Percentiles rank a stretch among this genome's conserved stretches.
Conservation (phyloP, 2,329 filamentous ascomycete genomes). For the Cercospora zeae-maydis region DNA sequence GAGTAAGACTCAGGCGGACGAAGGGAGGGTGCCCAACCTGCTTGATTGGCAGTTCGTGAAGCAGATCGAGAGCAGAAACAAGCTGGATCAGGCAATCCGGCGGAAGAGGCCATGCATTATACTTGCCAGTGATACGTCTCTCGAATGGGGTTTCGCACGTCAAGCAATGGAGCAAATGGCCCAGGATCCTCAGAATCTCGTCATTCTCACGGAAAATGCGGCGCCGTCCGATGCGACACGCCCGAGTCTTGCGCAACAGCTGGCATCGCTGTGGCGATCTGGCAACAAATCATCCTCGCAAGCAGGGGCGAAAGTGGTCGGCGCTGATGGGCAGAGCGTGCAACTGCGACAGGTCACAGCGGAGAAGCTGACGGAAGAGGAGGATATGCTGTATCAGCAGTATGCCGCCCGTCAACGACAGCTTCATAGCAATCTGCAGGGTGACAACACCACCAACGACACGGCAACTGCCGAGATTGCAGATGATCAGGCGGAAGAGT, state of each 20-base stretch:
- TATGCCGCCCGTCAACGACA: constrained; percentile 86
- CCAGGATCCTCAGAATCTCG: constrained; percentile 71
- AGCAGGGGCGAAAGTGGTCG: constrained; percentile 48
- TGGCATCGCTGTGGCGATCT: constrained; percentile 61
- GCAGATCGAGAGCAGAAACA: constrained; percentile 75
- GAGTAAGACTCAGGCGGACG: constrained; percentile 38
- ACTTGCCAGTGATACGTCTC: constrained; percentile 79
- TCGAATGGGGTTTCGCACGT: constrained; percentile 94
- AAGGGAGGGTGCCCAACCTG: constrained; percentile 58
- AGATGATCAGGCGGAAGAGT: constrained; percentile 82
- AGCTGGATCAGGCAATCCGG: constrained; percentile 67
- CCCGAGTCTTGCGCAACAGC: constrained; percentile 64
- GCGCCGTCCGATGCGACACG: constrained; percentile 38
- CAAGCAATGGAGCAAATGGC: constrained; percentile 72
- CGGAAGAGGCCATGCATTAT: constrained; percentile 65
- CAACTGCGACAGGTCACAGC: constrained; percentile 38
- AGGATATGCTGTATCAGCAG: constrained; percentile 81
- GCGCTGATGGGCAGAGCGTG: constrained; percentile 55
- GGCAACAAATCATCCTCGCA: constrained; percentile 26
- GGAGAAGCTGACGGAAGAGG: constrained; percentile 71
- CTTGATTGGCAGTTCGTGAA: constrained; percentile 88
- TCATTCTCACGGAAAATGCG: constrained; percentile 79
- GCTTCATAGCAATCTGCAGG: constrained; percentile 76
- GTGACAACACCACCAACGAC: constrained; percentile 63
- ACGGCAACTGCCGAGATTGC: constrained; percentile 59